Evolutionary conservation across 2,329 filamentous ascomycete species (phyloP), one percentile per base, ranked within the genome.

Genomic region (Alternaria arbusti): DNA sequence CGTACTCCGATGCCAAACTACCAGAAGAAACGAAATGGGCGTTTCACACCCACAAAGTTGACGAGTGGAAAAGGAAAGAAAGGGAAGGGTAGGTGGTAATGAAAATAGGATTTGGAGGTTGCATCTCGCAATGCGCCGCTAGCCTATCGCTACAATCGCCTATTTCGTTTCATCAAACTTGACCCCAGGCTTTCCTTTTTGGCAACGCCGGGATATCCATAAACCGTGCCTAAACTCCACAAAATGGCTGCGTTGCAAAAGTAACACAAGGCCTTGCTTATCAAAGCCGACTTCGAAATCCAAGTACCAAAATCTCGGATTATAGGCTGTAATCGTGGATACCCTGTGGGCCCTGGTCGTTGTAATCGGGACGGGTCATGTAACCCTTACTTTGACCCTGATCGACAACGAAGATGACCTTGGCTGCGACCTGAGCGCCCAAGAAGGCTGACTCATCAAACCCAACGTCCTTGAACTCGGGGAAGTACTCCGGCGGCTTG

Each of bases 391-490:
- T 88, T 50, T 86, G 78, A 6, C 89, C 89, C 69, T 89, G 87
- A 73, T 92, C 90, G 4, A 89, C 84, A 10, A 91, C 86, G 77
- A 92, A 92, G 52, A 92, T 81, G 22, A 92, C 88, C 79, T 91
- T 91, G 3, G 92, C 93, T 1, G 92, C 93, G 30, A 97, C 91
- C 80, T 97, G 93, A 3, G 93, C 92, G 11, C 94, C 94, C 7
- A 97, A 83, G 81, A 97, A 97, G 75, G 90, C 88, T 52, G 91
- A 89, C 80, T 97, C 94, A 74, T 97, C 94, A 74, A 86, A 88
- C 1, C 88, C 88, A 3, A 82, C 80, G 28, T 87, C 94, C 76
- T 93, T 93, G 93, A 94, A 97, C 79, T 97, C 94, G 11, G 91
- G 88, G 70, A 97, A 91, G 79, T 97, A 97, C 57, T 92, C 91